Conservation (phyloP, 2,329 filamentous ascomycete genomes). For the Aureobasidium subglaciale region DNA sequence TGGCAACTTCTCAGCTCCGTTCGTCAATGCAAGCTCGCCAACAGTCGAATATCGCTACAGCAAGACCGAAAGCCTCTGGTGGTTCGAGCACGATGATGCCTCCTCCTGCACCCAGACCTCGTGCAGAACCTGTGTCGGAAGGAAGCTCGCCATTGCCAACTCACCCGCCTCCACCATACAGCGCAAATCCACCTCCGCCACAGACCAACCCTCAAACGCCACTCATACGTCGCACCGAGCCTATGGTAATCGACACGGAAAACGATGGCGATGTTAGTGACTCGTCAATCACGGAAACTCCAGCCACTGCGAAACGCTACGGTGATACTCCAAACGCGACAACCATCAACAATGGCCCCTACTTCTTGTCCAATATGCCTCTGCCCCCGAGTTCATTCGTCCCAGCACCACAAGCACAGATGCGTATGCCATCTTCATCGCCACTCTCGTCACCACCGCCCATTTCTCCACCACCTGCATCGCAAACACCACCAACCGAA, state of each 20-base stretch:
- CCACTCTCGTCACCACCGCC: slow-evolving; percentile 3
- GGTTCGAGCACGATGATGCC: not conserved
- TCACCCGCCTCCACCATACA: slow-evolving; percentile 11
- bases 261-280: slow-evolving; percentile 11
- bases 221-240: not conserved
- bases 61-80: not conserved
- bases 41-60: not conserved
- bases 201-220: not conserved
- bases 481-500: not conserved
- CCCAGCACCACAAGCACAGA: not conserved
- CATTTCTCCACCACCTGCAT: not conserved
- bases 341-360: not conserved
- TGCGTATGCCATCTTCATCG: not conserved
- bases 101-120: not conserved
- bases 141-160: not conserved
- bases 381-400: not conserved
- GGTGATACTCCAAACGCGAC: not conserved
- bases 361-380: slow-evolving; percentile 1
- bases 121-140: not conserved
- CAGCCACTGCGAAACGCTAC: slow-evolving; percentile 1
- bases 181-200: not conserved
- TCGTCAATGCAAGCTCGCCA: not conserved
- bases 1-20: not conserved
- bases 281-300: not conserved
- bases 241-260: not conserved